Base-by-base conservation (phyloP, 2,329 filamentous ascomycete genomes). In the Xylaria sp. region DNA sequence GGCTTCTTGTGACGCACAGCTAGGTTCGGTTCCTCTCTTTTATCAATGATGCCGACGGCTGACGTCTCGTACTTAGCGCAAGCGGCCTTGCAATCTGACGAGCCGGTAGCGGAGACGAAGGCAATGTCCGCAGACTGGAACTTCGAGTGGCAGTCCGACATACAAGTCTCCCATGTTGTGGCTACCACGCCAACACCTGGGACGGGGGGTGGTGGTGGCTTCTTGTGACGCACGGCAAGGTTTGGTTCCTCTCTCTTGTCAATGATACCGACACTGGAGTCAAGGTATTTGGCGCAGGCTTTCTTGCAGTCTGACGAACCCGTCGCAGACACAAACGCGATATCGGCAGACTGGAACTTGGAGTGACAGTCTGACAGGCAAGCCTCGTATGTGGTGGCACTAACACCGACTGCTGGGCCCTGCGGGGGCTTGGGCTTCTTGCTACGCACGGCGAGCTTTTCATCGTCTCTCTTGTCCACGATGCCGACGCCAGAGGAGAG, bases 311-410 rank as follows among this genome's bases (percentile, higher is more conserved):
- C 30, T 10, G 11, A 4, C 19, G 37, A 5, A 1, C 52, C 52
- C 9, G 42, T 35, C 1, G 30, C 50, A 11, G 59, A 34, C 4
- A 47, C 13, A 11, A 51, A 47, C 54, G 18, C 53, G 35, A 63
- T 51, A 10, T 47, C 46, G 1, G 54, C 55, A 1, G 2, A 2
- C 42, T 60, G 57, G 3, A 10, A 52, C 30, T 49, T 48, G 0
- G 11, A 18, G 13, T 39, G 39, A 51, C 63, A 65, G 10, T 23
- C 30, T 2, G 11, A 44, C 51, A 60, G 35, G 35, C 59, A 60
- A 9, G 2, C 34, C 10, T 64, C 55, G 42, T 57, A 64, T 10
- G 55, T 39, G 2, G 18, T 35, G 35, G 35, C 35, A 2, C 46
- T 55, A 1, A 44, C 9, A 18, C 42, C 47, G 6, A 60, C 11